Evolutionary conservation across 495 filamentous ascomycete species (phyloP), one percentile per base, ranked within the genome.

Genomic region (Symbiotaphrina buchneri): DNA sequence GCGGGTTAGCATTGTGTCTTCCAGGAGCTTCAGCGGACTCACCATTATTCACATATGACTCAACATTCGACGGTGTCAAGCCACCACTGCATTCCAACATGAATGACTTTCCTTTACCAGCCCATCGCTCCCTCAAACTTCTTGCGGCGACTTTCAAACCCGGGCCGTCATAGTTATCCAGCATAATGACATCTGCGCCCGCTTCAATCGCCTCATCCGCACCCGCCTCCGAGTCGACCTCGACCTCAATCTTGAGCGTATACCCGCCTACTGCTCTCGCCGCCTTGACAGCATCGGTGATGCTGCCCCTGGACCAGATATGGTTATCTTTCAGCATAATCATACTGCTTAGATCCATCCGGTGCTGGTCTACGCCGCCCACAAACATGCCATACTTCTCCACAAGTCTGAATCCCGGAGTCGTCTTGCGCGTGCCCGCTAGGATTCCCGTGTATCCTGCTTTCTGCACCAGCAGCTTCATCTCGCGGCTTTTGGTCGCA

Each of bases 241-340:
- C 87, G 10, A 97, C 90, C 56, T 97, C 87, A 21, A 97, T 65
- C 61, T 97, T 97, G 11, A 90, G 59, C 10, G 74, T 62, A 47
- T 94, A 95, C 0, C 87, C 90, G 6, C 71, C 84, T 0, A 69
- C 82, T 8, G 69, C 60, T 50, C 80, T 83, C 3, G 87, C 87
- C 1, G 84, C 76, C 35, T 54, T 54, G 13, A 95, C 83, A 4
- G 90, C 87, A 3, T 67, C 55, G 2, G 74, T 73, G 45, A 95
- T 94, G 35, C 65, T 63, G 4, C 60, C 64, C 39, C 73, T 71
- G 23, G 79, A 77, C 75, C 80, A 90, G 18, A 97, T 69, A 48
- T 97, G 87, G 47, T 97, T 97, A 52, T 97, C 87, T 56, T 97
- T 97, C 30, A 97, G 60, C 87, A 97, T 97, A 15, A 77, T 81